These are phyloP conservation scores for Leccinum boreale DNA, from an alignment of 768 basidiomycete genomes.

Conservation along the genomic window DNA sequence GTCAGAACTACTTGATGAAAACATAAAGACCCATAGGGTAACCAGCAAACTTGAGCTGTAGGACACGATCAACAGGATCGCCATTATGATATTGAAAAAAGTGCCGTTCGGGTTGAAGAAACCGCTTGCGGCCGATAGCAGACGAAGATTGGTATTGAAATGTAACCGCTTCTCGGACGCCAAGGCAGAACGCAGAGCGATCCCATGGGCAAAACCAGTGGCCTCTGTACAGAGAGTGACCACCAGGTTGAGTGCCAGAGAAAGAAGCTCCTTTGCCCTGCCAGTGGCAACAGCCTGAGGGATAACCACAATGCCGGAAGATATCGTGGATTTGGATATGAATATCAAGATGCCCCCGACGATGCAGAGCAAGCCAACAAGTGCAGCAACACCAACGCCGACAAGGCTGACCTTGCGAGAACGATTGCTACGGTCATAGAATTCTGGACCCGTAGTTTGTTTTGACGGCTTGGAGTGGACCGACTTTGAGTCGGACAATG, in stretches of 20 bases:
- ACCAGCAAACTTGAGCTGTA: conserved; percentile 29
- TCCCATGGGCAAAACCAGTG: conserved; percentile 26
- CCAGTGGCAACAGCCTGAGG: conserved; percentile 2
- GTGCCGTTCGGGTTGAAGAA: conserved; percentile 25
- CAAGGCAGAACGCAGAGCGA: conserved; percentile 27
- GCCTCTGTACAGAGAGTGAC: conserved; percentile 28
- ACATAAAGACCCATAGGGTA: conserved; percentile 14
- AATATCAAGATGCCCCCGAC: conserved; percentile 23
- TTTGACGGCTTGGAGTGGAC: conserved; percentile 16
- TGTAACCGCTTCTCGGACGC: conserved; percentile 21
- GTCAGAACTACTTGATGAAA: conserved; percentile 9
- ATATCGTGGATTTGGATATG: conserved; percentile 12
- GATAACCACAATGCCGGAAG: conserved; percentile 23
- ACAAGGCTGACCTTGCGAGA: conserved; percentile 24
- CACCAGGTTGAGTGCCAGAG: conserved; percentile 26
- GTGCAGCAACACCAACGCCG: conserved; percentile 21
- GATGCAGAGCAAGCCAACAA: conserved; percentile 27
- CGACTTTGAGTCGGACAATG: conserved; percentile 20
- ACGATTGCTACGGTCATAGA: conserved; percentile 27
- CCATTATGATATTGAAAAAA: conserved; percentile 20
- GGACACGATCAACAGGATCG: conserved; percentile 29
- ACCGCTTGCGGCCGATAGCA: conserved; percentile 23
- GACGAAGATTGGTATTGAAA: conserved; percentile 30
- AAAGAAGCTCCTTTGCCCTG: conserved; percentile 19
- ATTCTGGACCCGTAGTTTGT: conserved; percentile 24